Evolutionary conservation across 352 stramenopile genomes (phyloP).

Genomic region (Aphanomyces invadans): DNA sequence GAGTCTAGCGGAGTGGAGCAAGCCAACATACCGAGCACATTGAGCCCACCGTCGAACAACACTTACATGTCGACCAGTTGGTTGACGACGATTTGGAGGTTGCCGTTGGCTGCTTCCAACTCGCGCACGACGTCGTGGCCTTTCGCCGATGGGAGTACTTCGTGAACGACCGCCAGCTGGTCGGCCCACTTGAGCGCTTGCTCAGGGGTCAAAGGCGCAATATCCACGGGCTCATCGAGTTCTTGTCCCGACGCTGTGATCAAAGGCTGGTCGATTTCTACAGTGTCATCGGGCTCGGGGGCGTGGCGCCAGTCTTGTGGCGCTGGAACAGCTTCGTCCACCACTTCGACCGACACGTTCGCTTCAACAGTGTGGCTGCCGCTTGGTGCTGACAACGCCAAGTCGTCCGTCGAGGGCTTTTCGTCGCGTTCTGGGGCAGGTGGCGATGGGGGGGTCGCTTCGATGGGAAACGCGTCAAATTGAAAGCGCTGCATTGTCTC

Average conservation of each 20-base stretch:
- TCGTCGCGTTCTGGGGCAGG: neutral
- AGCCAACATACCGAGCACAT: too few relatives aligned
- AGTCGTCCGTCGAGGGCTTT: neutral
- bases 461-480: constrained; percentile 3
- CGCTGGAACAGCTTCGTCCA: constrained; percentile 30
- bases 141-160: constrained; percentile 56
- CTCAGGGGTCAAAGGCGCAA: neutral
- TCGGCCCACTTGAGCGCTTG: constrained; percentile 71
- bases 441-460: neutral
- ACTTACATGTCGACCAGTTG: constrained; percentile 40
- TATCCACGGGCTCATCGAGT: neutral
- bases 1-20: too few relatives aligned
- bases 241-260: too few relatives aligned
- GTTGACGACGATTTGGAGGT: constrained; percentile 77
- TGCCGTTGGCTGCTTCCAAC: constrained; percentile 70
- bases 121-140: constrained; percentile 31
- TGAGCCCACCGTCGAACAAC: too few relatives aligned
- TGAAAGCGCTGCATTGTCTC: neutral
- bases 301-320: constrained; percentile 19
- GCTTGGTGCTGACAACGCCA: neutral
- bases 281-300: neutral
- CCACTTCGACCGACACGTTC: too few relatives aligned
- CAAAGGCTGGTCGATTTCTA: too few relatives aligned
- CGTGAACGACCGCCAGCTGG: constrained; percentile 59
- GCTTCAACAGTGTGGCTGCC: too few relatives aligned